Conservation (phyloP, 1,139 yeast genomes). For the Blastobotrys proliferans region DNA sequence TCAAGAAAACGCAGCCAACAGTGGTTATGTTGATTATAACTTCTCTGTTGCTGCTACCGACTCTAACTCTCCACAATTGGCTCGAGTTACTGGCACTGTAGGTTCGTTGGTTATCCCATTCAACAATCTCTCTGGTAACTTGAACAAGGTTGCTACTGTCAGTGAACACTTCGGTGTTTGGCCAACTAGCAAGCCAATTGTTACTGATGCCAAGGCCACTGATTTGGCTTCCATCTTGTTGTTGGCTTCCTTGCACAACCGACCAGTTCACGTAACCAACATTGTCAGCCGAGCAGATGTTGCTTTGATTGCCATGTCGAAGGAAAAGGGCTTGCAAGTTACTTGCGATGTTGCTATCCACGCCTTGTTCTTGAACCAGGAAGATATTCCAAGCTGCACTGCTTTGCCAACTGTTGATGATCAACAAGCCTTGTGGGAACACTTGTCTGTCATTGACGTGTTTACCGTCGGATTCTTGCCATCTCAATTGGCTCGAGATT, state of each 20-base stretch:
- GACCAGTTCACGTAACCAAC: slow-evolving; percentile 85
- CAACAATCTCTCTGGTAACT: slow-evolving; percentile 58
- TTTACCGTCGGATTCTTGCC: slow-evolving; percentile 86
- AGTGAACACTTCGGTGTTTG: slow-evolving; percentile 77
- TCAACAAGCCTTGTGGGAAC: slow-evolving; percentile 78
- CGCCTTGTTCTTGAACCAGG: slow-evolving; percentile 70
- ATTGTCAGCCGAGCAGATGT: slow-evolving; percentile 80
- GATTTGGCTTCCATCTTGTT: slow-evolving; percentile 87
- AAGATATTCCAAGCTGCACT: slow-evolving; percentile 63
- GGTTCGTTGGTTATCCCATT: slow-evolving; percentile 81
- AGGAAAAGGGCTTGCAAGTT: slow-evolving; percentile 72
- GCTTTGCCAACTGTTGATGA: slow-evolving; percentile 79
- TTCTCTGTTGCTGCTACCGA: slow-evolving; percentile 81
- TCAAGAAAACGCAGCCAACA: slow-evolving; percentile 39
- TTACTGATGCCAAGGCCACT: slow-evolving; percentile 89
- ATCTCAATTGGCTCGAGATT: slow-evolving; percentile 61
- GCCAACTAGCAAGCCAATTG: slow-evolving; percentile 81
- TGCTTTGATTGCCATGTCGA: slow-evolving; percentile 79
- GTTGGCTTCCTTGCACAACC: slow-evolving; percentile 81
- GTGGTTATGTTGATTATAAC: slow-evolving; percentile 74
- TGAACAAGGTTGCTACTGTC: slow-evolving; percentile 66
- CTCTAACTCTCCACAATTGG: slow-evolving; percentile 57
- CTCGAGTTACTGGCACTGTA: slow-evolving; percentile 61
- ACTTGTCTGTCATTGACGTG: slow-evolving; percentile 69
- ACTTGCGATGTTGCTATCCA: slow-evolving; percentile 89